Percentiles rank a stretch among this genome's conserved stretches.
Evolutionary conservation across 768 basidiomycete species (phyloP).

Genomic region (Lenzites betulinus): DNA sequence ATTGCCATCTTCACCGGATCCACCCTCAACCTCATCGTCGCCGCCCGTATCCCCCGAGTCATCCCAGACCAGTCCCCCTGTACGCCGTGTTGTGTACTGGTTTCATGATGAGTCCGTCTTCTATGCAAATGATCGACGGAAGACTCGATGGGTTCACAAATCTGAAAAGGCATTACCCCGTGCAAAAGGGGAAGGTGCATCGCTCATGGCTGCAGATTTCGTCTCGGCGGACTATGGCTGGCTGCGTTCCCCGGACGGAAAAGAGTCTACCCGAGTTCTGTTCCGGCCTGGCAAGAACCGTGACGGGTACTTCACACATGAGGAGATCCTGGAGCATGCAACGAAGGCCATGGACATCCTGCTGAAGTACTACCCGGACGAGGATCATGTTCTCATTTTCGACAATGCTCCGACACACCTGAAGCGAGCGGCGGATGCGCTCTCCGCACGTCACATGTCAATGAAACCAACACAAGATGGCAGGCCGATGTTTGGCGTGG

Average conservation of each 20-base stretch:
- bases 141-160: constrained; percentile 35
- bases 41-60: too few species aligned
- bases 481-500: constrained; percentile 8
- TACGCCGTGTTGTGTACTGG: constrained; percentile 28
- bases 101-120: too few species aligned
- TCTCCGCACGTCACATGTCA: constrained; percentile 30
- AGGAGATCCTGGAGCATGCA: constrained; percentile 28
- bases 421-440: constrained; percentile 26
- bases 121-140: constrained; percentile 40
- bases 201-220: constrained; percentile 42
- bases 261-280: constrained; percentile 17
- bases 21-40: too few species aligned
- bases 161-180: constrained; percentile 32
- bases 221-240: constrained; percentile 34
- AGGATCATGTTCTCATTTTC: constrained; percentile 28
- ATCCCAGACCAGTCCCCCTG: too few species aligned
- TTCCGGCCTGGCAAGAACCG: constrained; percentile 30
- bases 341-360: constrained; percentile 28
- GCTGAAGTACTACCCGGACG: constrained; percentile 16
- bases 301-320: constrained; percentile 27
- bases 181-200: constrained; percentile 42
- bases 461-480: constrained; percentile 23
- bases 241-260: constrained; percentile 29
- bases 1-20: too few species aligned
- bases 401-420: constrained; percentile 33